Base-by-base conservation (phyloP, 345 rosid species). In the Rhizophora mangle region DNA sequence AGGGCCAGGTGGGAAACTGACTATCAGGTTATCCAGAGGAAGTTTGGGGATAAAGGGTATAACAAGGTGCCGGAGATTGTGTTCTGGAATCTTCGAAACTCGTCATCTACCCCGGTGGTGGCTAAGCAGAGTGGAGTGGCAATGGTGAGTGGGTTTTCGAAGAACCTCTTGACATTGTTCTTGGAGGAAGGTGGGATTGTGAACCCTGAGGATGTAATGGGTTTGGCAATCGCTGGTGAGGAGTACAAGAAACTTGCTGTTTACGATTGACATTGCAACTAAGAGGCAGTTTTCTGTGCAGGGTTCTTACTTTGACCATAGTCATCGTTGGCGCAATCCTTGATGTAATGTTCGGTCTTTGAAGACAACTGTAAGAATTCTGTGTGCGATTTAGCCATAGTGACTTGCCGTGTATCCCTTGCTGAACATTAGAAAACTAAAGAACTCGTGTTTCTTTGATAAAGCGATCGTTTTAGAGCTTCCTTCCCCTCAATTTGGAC, bases 31-130 rank as follows among this genome's bases (percentile, higher is more conserved):
- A 87, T 88, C 8, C 63, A 0, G 64, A 86, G 68, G 68, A 91
- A 87, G 67, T 85, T 34, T 8, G 34, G 21, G 11, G 68, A 81
- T 68, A 78, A 75, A 27, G 91, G 93, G 16, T 87, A 85, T 39
- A 81, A 85, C 0, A 69, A 70, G 1, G 87, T 7, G 4, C 93
- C 90, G 18, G 78, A 87, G 67, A 81, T 79, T 0, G 87, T 87
- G 80, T 89, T 87, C 37, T 89, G 93, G 96, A 87, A 87, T 67
- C 52, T 86, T 75, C 81, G 90, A 68, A 59, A 81, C 13, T 87
- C 88, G 0, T 73, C 16, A 15, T 71, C 88, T 0, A 86, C 87
- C 0, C 88, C 89, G 0, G 92, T 84, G 72, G 7, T n/a, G 0
- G 85, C 57, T 9, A 59, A 10, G 0, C 74, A 85, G 68, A 75